Base-by-base conservation (phyloP, 768 basidiomycete species). In the Lactarius vividus region DNA sequence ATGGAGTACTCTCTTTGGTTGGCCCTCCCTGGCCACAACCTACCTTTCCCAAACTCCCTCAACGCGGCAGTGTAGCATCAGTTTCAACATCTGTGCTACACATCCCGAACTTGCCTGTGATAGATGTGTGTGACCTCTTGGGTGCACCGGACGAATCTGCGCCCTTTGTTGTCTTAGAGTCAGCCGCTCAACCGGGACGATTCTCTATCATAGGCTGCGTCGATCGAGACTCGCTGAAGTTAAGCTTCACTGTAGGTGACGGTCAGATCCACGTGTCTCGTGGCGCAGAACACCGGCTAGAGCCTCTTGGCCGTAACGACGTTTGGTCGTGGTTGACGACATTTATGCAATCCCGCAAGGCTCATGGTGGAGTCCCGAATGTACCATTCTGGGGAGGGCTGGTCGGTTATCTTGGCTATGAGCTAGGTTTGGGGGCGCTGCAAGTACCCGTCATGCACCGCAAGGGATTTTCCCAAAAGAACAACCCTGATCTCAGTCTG, bases 331-430 rank as follows among this genome's bases (percentile, higher is more conserved):
- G 89, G 89, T 76, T 92, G 28, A 81, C 84, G 29, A 73, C 77
- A n/a, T 92, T 88, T 76, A 90, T 92, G 87, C 81, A 78, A 39
- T 67, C 75, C 23, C 80, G 77, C 57, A 80, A 78, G 64, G 84
- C 81, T 10, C 66, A 70, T 28, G 80, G 80, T 28, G 88, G 89
- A 3, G 71, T 71, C 49, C 69, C 79, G 8, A 80, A 85, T 11
- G 74, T 86, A 53, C 92, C 91, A 0, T 94, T 94, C 74, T 92
- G 91, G 90, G 92, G 91, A 40, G 92, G 92, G 28, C 78, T 94
- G 16, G 75, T 93, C 28, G 92, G 92, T 10, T 85, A 83, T 65
- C 76, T 94, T 65, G 89, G 88, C 70, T 94, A 94, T 72, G 92
- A 93, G 74, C 79, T 92, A 20, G 92, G 91, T 15, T 82, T 87